Conservation (phyloP, 805 yeast species). For the Candida maris region DNA sequence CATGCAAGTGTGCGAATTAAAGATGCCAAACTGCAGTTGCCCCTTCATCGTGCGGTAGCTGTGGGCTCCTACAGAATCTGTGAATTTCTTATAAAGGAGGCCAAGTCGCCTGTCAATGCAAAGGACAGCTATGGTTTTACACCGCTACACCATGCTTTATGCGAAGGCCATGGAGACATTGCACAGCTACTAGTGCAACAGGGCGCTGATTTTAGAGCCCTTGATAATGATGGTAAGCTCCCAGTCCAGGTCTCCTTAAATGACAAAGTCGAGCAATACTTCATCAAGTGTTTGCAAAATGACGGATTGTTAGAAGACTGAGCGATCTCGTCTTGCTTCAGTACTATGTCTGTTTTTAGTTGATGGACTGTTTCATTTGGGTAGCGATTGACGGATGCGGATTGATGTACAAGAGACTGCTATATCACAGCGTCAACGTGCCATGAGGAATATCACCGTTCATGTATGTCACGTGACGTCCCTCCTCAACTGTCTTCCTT, state of each 20-base stretch:
- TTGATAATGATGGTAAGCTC: conserved; percentile 50
- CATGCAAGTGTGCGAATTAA: conserved; percentile 61
- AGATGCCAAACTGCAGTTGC: conserved; percentile 62
- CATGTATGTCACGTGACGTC: too few relatives aligned
- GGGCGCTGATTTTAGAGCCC: conserved; percentile 60
- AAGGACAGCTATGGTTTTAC: conserved; percentile 78
- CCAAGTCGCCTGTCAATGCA: conserved; percentile 62
- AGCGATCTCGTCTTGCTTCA: too few relatives aligned
- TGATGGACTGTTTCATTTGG: too few relatives aligned
- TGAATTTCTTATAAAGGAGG: conserved; percentile 46
- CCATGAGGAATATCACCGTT: too few relatives aligned
- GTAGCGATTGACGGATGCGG: too few relatives aligned
- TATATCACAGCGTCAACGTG: too few relatives aligned
- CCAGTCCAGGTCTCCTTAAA: conserved; percentile 55
- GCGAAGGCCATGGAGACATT: conserved; percentile 84
- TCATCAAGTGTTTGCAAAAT: conserved; percentile 23
- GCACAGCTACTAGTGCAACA: conserved; percentile 56
- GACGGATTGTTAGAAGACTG: too few relatives aligned
- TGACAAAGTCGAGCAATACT: conserved; percentile 44
- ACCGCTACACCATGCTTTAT: conserved; percentile 82
- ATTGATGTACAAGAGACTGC: too few relatives aligned
- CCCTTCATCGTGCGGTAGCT: conserved; percentile 82
- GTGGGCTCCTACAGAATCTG: conserved; percentile 62
- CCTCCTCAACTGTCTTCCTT: too few relatives aligned
- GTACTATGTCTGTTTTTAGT: too few relatives aligned